Base-by-base conservation (phyloP, 129 eudicot genomes). In the Chrysanthemum seticuspe region DNA sequence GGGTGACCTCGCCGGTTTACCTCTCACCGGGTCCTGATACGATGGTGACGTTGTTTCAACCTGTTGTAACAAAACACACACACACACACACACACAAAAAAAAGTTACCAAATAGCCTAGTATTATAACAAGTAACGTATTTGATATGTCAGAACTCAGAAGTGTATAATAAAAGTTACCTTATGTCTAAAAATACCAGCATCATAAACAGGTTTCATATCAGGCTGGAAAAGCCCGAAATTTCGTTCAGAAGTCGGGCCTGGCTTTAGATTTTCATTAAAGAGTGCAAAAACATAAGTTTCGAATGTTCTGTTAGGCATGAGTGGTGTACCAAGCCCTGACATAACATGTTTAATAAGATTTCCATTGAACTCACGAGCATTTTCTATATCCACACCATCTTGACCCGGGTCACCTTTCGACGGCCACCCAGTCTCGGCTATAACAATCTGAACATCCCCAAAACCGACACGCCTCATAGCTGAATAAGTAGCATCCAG, bases 361-460 rank as follows among this genome's bases (percentile, higher is more conserved):
- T 86, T 89, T 4, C 78, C 74, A 66, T 89, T 93, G 79, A 83
- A 93, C 59, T 88, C 87, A 9, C 87, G 82, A 18, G 97, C 98
- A 74, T 34, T 87, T 50, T 74, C 86, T 2, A 61, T 50, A 63
- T 82, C 88, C 18, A 85, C 96, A 18, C 90, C 89, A 10, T 54
- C 52, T 79, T 90, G 89, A 13, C 85, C 90, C 5, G 86, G 77
- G 15, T 87, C 96, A 1, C 98, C 98, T 76, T 71, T 83, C 0
- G 96, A 89, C 1, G 98, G 97, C 98, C 98, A 93, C 27, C 98
- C 97, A 0, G 97, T 93, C 67, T 93, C 97, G 0, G 92, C 96
- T 21, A 93, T 87, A 29, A 84, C 87, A 25, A 93, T 82, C 36
- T 93, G 95, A 1, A 89, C 56, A 31, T 89, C 91, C 0, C 45